Conservation (phyloP, 2,329 filamentous ascomycete species). For the Penicillium olsonii region DNA sequence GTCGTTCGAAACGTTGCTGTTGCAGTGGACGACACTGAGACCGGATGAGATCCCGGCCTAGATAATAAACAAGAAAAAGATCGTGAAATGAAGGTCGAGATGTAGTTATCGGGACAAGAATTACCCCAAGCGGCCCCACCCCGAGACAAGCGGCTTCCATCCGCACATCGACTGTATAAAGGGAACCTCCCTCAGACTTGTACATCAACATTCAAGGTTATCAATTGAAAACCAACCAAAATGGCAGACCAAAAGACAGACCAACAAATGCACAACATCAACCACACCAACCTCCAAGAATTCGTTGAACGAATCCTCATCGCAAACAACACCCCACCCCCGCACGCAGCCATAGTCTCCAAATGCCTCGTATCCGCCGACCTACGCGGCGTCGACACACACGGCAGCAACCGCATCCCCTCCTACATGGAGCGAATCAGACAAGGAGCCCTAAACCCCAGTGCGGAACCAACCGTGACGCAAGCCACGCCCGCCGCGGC, state of each 20-base stretch:
- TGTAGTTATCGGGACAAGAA: too few species aligned
- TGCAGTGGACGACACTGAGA: too few species aligned
- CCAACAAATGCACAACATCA: constrained; percentile 22
- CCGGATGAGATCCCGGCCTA: too few species aligned
- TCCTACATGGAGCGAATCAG: constrained; percentile 75
- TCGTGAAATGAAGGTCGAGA: too few species aligned
- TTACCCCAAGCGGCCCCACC: too few species aligned
- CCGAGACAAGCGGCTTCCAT: not conserved
- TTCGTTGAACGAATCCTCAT: constrained; percentile 32
- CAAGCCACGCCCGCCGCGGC: constrained; percentile 71
- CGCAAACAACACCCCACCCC: constrained; percentile 56
- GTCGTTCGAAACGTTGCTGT: too few species aligned
- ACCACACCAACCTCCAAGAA: constrained; percentile 16
- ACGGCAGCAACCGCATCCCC: constrained; percentile 75
- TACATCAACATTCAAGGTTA: not conserved
- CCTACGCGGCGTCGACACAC: constrained; percentile 76
- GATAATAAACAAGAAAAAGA: too few species aligned
- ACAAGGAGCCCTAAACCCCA: constrained; percentile 66
- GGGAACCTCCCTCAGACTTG: not conserved
- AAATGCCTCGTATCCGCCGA: constrained; percentile 71
- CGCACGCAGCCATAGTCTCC: constrained; percentile 65
- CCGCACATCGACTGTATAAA: constrained; percentile 11
- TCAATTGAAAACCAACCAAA: not conserved
- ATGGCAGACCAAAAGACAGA: constrained; percentile 11
- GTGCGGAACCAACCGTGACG: constrained; percentile 58